A percentile compares a stretch with the other conserved stretches of the same genome.
Evolutionary conservation across 305 asterid genomes (phyloP).

Genomic region (Andrographis paniculata): DNA sequence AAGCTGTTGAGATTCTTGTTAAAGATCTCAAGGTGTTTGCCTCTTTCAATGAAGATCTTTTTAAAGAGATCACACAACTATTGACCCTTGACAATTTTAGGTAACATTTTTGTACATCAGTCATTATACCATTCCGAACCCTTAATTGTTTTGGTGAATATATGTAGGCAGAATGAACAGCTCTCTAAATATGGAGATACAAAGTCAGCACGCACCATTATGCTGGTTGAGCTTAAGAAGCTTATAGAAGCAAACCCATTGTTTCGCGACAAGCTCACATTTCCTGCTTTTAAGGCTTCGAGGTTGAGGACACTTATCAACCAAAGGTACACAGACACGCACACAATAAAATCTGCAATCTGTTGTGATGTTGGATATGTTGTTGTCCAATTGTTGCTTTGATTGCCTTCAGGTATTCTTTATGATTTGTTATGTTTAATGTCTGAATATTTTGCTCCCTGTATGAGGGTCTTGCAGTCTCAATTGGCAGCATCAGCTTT

Average conservation of each 20-base stretch:
- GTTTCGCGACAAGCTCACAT: constrained; percentile 80
- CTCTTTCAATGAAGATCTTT: constrained; percentile 85
- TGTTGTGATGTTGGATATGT: not conserved
- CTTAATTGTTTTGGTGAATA: constrained; percentile 17
- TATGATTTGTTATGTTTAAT: not conserved
- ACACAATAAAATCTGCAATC: too few species aligned
- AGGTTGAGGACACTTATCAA: constrained; percentile 89
- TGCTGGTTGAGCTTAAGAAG: constrained; percentile 89
- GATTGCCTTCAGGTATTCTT: not conserved
- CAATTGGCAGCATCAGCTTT: constrained; percentile 98
- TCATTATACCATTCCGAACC: not conserved
- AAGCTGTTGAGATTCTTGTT: constrained; percentile 91
- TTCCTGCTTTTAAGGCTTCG: constrained; percentile 80
- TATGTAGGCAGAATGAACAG: constrained; percentile 88
- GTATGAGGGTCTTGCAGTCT: constrained; percentile 48
- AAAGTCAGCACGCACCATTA: constrained; percentile 74
- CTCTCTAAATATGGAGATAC: constrained; percentile 91
- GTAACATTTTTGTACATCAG: constrained; percentile 27
- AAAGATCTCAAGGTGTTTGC: constrained; percentile 92
- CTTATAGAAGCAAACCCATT: constrained; percentile 95
- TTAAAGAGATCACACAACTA: constrained; percentile 89
- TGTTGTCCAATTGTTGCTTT: not conserved
- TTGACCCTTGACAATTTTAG: constrained; percentile 93
- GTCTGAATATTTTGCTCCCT: constrained; percentile 13
- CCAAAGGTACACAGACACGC: constrained; percentile 51